Evolutionary conservation across 1,284 basidiomycete genomes (phyloP).

Genomic region (Salmacisia buchloeana): DNA sequence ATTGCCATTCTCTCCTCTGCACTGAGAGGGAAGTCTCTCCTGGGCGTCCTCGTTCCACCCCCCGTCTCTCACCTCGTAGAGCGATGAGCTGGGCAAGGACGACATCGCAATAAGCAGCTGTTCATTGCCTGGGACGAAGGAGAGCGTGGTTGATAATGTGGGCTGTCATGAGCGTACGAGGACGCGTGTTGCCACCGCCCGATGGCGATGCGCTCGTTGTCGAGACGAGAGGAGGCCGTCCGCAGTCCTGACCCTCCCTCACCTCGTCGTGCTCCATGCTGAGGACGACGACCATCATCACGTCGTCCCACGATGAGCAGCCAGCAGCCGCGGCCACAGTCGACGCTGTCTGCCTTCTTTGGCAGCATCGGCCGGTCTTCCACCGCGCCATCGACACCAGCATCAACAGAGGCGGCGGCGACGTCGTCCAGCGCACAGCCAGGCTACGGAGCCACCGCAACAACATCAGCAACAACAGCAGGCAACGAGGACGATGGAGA

Average conservation of each 20-base stretch:
- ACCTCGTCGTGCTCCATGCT: background rate
- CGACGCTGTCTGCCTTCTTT: constrained; percentile 6
- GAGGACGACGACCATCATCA: background rate
- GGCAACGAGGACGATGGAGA: no score
- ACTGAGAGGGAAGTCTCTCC: no score
- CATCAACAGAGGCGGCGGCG: background rate
- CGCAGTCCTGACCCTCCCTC: background rate
- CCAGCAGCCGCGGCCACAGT: constrained; percentile 1
- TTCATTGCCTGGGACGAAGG: no score
- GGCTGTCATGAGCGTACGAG: no score
- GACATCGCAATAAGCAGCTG: no score
- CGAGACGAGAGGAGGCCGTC: no score
- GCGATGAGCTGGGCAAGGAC: no score
- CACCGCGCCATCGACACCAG: background rate
- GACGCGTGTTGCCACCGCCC: no score
- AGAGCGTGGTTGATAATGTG: no score
- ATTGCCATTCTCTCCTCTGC: constrained; percentile 25
- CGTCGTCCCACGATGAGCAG: background rate
- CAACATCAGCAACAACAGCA: background rate
- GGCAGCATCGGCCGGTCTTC: background rate
- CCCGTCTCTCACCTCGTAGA: no score
- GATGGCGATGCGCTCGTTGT: no score
- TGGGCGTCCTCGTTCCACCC: no score
- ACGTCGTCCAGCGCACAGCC: background rate
- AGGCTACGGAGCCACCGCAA: background rate